Conservation (phyloP, 352 stramenopile species). For the Globisporangium middletonii region DNA sequence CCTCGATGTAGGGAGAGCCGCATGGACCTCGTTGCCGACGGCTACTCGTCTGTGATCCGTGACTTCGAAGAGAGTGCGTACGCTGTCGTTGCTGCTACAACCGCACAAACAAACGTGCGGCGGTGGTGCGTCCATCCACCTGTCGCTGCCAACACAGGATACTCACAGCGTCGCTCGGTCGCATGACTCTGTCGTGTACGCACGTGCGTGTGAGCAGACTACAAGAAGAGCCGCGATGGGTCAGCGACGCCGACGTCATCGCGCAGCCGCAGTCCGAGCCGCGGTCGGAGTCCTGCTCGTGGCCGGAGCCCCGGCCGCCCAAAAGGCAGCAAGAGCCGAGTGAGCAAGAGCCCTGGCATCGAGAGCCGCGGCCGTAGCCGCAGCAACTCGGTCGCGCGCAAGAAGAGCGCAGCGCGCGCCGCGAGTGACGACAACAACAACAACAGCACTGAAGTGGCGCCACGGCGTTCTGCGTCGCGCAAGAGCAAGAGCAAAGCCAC, state of each 20-base stretch:
- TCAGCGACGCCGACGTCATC: slow-evolving; percentile 19
- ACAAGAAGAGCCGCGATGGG: slow-evolving; percentile 44
- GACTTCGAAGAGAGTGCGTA: slow-evolving; percentile 57
- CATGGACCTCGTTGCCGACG: slow-evolving; percentile 73
- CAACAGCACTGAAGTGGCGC: slow-evolving; percentile 1
- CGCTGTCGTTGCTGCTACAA: background rate
- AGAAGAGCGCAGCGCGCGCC: slow-evolving; percentile 18
- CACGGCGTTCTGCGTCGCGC: background rate
- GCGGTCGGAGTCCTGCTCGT: slow-evolving; percentile 40
- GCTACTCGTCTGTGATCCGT: slow-evolving; percentile 66
- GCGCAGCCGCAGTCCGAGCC: slow-evolving; percentile 32
- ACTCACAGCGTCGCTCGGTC: background rate
- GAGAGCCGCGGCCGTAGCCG: slow-evolving; percentile 45
- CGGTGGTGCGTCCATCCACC: too few species aligned
- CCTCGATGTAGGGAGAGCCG: slow-evolving; percentile 60
- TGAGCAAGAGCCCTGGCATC: slow-evolving; percentile 15
- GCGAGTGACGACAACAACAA: background rate
- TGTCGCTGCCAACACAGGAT: background rate
- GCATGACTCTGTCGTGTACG: background rate
- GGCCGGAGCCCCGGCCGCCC: slow-evolving; percentile 30
- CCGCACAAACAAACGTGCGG: too few species aligned
- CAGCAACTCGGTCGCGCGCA: slow-evolving; percentile 46
- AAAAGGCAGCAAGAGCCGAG: slow-evolving; percentile 18
- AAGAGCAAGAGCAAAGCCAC: slow-evolving; percentile 2
- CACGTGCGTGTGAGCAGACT: slow-evolving; percentile 16